phyloP scores from a whole-genome alignment of 768 basidiomycete genomes.

The Lepiota venenata region DNA sequence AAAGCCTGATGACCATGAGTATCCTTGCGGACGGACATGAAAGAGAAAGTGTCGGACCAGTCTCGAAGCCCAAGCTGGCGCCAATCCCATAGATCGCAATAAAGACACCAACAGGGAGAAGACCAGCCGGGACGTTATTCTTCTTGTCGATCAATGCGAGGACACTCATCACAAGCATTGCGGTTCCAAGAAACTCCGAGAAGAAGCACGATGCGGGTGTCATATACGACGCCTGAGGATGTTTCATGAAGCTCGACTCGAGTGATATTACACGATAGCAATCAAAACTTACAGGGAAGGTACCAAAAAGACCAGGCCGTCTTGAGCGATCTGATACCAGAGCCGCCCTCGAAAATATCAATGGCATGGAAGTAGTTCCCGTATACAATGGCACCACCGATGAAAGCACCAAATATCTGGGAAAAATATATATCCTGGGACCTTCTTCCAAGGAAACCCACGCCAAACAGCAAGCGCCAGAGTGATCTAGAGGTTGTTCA shows the following conservation, averaged over 20 bases:
- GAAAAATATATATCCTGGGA: conserved; percentile 62
- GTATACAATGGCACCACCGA: conserved; percentile 59
- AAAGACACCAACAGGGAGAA: conserved; percentile 58
- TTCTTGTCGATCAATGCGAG: conserved; percentile 50
- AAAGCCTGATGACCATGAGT: conserved; percentile 23
- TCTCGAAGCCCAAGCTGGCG: conserved; percentile 61
- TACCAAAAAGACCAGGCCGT: conserved; percentile 59
- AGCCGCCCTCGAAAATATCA: conserved; percentile 58
- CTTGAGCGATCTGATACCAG: conserved; percentile 45
- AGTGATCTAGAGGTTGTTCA: conserved; percentile 43
- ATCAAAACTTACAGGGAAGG: conserved; percentile 48
- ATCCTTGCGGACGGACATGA: not conserved
- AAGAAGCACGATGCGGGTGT: conserved; percentile 39
- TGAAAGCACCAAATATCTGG: conserved; percentile 61
- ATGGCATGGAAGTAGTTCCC: conserved; percentile 72
- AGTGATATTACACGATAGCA: not conserved
- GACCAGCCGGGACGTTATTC: conserved; percentile 49
- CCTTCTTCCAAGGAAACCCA: conserved; percentile 70
- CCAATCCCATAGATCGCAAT: conserved; percentile 48
- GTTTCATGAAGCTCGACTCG: not conserved
- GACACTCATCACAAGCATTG: conserved; percentile 53
- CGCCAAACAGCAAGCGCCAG: conserved; percentile 59
- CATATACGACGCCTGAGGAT: conserved; percentile 32
- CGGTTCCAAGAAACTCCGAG: conserved; percentile 57
- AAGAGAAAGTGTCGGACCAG: conserved; percentile 26